Percentiles rank a stretch among this genome's conserved stretches.
Conservation (phyloP, 1,284 basidiomycete genomes). For the Sporisorium reilianum region DNA sequence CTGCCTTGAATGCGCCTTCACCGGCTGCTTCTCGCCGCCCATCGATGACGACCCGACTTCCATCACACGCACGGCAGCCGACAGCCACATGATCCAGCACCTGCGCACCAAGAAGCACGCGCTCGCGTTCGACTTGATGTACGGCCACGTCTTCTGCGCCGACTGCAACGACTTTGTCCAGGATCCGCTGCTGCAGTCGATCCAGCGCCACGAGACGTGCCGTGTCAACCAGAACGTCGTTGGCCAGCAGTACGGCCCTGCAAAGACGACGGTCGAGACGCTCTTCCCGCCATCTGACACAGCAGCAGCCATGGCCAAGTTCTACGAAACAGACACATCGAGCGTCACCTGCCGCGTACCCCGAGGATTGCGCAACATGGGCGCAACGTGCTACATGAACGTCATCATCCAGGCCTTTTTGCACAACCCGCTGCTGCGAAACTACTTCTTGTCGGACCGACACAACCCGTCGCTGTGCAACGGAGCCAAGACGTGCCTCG, state of each 20-base stretch:
- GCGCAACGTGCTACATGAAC: conserved; percentile 94
- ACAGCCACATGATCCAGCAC: conserved; percentile 52
- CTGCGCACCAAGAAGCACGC: conserved; percentile 19
- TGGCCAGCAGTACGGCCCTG: conserved; percentile 32
- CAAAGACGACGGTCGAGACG: conserved; percentile 19
- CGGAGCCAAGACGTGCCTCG: conserved; percentile 79
- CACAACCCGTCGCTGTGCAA: conserved; percentile 79
- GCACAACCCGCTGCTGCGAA: conserved; percentile 89
- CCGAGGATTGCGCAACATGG: conserved; percentile 88
- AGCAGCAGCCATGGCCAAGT: conserved; percentile 18
- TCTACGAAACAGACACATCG: conserved; percentile 33
- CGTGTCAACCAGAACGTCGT: conserved; percentile 26
- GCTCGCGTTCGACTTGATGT: conserved; percentile 61
- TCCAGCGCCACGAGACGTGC: conserved; percentile 36
- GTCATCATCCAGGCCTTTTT: conserved; percentile 92
- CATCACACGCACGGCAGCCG: conserved; percentile 17
- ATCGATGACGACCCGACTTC: conserved; percentile 28
- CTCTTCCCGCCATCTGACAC: conserved; percentile 16
- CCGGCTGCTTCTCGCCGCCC: conserved; percentile 57
- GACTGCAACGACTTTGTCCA: conserved; percentile 63
- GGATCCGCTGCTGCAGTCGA: conserved; percentile 58
- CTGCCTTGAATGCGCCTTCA: conserved; percentile 62
- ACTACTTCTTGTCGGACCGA: conserved; percentile 89
- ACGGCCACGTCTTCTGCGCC: conserved; percentile 64
- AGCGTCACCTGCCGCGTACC: conserved; percentile 73